A percentile compares a stretch with the other conserved stretches of the same genome.
These are phyloP conservation scores for Tolypocladium cylindrosporum DNA, from an alignment of 2,329 filamentous ascomycete genomes.

Conservation along the genomic window DNA sequence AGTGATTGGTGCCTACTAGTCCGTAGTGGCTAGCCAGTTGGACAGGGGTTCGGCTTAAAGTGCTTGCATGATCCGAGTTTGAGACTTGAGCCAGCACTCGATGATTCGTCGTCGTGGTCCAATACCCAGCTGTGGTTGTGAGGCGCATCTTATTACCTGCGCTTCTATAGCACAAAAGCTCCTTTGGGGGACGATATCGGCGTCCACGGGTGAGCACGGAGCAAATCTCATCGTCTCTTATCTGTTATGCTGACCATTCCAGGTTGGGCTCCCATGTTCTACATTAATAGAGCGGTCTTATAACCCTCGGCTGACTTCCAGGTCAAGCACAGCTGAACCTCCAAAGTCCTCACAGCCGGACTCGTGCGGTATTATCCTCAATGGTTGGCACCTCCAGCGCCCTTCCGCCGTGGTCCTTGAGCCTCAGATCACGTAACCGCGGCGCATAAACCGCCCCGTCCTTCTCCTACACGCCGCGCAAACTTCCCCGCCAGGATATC, in stretches of 20 bases:
- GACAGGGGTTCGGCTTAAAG: neutral
- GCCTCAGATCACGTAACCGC: neutral
- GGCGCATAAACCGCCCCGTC: neutral
- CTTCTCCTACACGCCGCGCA: neutral
- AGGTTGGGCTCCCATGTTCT: neutral
- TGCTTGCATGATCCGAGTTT: conserved; percentile 1
- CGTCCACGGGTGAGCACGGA: neutral
- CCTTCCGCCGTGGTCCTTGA: neutral
- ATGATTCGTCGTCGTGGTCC: neutral
- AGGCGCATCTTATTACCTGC: neutral
- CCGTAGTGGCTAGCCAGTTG: neutral
- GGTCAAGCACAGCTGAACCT: neutral
- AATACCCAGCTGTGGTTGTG: neutral
- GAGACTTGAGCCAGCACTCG: neutral
- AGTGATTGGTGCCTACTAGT: neutral
- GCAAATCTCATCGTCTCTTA: neutral
- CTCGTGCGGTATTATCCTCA: neutral
- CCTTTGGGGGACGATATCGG: neutral
- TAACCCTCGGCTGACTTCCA: neutral
- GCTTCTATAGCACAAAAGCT: neutral
- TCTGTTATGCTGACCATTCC: neutral
- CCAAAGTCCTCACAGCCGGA: neutral
- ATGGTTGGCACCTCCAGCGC: neutral
- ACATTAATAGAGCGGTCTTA: neutral
- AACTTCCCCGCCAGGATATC: neutral